Base-by-base conservation (phyloP, 805 yeast species). In the Spathaspora sp. region DNA sequence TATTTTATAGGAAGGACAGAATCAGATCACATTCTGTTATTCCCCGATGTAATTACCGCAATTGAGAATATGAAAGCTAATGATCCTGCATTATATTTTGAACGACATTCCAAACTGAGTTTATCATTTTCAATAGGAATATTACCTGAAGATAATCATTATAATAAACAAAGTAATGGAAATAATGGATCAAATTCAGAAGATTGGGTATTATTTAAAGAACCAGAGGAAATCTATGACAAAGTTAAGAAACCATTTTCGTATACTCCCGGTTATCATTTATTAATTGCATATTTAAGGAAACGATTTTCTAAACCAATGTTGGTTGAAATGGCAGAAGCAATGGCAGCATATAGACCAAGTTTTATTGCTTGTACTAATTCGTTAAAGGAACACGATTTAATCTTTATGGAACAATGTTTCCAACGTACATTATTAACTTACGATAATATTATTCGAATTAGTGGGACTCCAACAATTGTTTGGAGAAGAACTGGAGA, bases 401-500 rank as follows among this genome's bases (percentile, higher is more conserved):
- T 92, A 67, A 87, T 93, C 2, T 93, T 93, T 63, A 90, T 94
- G 87, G 99, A 93, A 64, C 96, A 93, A 70, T 89, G 97, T 60
- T 93, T 92, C 70, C 98, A 93, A 67, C 74, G 99, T 44, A 91
- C 98, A 0, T 72, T 93, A 38, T 71, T 93, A 44, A 97, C 96
- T 54, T 93, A 91, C 65, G 92, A 90, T 54, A 87, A 86, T 65
- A 88, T 89, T 64, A 87, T 94, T 40, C 78, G 83, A 19, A 83
- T 87, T 18, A 83, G 90, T 32, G 97, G 97, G 0, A 93, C 97
- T 0, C 98, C 98, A 1, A 91, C 97, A 0, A 80, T 93, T 19
- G 93, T 91, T 3, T 93, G 98, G 98, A 76, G 99, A 57, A 78
- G 98, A 49, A 91, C 97, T 1, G 97, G 97, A 8, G 97, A 93